phyloP scores from a whole-genome alignment of 2,329 filamentous ascomycete genomes.

The Pseudopyricularia javanii region DNA sequence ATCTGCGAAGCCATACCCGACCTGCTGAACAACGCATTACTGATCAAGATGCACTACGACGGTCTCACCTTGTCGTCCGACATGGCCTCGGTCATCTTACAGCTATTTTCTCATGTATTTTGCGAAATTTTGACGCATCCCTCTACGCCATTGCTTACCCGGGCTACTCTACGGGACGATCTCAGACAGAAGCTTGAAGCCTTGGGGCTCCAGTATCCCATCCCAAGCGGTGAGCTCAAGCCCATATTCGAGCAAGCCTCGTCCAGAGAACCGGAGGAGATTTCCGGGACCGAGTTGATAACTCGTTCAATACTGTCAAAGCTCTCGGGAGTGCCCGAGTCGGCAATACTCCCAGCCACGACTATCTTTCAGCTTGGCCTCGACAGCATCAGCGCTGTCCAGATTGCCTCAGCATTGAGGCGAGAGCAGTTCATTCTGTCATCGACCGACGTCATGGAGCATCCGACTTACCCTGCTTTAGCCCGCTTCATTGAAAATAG shows the following conservation, averaged over 20 bases:
- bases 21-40: constrained; percentile 34
- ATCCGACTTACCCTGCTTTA: constrained; percentile 31
- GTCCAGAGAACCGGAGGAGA: constrained; percentile 26
- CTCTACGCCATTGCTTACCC: constrained; percentile 12
- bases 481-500: constrained; percentile 10
- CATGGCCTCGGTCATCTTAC: constrained; percentile 6
- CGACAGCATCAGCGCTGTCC: constrained; percentile 79
- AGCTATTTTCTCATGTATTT: constrained; percentile 16
- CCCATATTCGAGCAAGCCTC: no score
- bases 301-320: constrained; percentile 45
- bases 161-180: constrained; percentile 8
- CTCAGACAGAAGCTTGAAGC: constrained; percentile 5
- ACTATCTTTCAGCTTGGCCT: constrained; percentile 83
- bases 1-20: constrained; percentile 63
- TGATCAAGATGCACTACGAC: constrained; percentile 52
- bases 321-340: constrained; percentile 38
- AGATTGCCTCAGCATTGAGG: constrained; percentile 59
- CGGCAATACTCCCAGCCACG: constrained; percentile 43
- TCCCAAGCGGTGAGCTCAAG: neutral
- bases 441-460: constrained; percentile 63
- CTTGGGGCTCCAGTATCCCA: neutral
- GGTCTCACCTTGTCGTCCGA: constrained; percentile 4
- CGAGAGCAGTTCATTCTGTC: constrained; percentile 44
- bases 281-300: constrained; percentile 27
- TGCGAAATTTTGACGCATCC: constrained; percentile 15